These are phyloP conservation scores for Graphilbum ipis-grandicollis DNA, from an alignment of 2,329 filamentous ascomycete species.

Conservation along the genomic window DNA sequence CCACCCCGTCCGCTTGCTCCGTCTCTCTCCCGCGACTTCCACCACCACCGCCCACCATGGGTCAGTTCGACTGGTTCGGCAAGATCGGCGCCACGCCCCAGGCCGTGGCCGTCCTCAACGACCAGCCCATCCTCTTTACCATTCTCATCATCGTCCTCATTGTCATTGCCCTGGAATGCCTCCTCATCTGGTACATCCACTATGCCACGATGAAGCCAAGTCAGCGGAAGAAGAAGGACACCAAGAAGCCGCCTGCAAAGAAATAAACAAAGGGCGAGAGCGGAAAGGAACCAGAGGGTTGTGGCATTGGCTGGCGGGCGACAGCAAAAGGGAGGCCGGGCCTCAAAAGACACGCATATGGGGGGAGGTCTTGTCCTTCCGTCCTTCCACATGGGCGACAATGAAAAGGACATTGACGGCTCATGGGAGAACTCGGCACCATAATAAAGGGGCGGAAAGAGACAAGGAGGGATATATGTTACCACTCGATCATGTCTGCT, in stretches of 20 bases:
- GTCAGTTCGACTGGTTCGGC: conserved; percentile 38
- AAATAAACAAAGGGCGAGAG: too few species aligned
- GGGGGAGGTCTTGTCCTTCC: too few species aligned
- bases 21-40: not conserved
- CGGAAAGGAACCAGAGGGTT: too few species aligned
- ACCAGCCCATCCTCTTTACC: conserved; percentile 41
- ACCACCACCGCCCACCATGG: conserved; percentile 13
- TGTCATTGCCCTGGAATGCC: conserved; percentile 25
- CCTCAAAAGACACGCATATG: too few species aligned
- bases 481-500: too few species aligned
- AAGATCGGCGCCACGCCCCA: conserved; percentile 39
- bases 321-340: too few species aligned
- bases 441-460: too few species aligned
- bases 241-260: conserved; percentile 15
- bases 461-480: too few species aligned
- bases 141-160: conserved; percentile 37
- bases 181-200: conserved; percentile 40
- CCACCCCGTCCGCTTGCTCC: not conserved
- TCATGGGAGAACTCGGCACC: too few species aligned
- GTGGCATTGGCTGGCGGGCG: too few species aligned
- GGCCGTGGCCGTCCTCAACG: conserved; percentile 41
- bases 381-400: too few species aligned
- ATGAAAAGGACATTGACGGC: too few species aligned
- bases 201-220: conserved; percentile 42
- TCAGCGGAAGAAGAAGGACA: conserved; percentile 36